These are phyloP conservation scores for Plasmopara muralis DNA, from an alignment of 352 stramenopile genomes.

Conservation along the genomic window DNA sequence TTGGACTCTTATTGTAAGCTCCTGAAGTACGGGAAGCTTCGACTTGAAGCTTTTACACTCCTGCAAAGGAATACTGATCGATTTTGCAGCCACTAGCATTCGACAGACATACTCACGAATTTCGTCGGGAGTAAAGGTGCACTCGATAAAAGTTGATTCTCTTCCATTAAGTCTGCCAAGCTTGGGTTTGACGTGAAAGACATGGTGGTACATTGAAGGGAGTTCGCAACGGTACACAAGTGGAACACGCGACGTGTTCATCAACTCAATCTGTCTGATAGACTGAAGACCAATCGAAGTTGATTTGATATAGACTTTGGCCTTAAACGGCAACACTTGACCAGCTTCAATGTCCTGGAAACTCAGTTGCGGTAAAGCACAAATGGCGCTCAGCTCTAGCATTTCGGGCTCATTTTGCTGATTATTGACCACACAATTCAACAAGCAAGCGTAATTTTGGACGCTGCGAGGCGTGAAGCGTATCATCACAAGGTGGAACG, in stretches of 20 bases:
- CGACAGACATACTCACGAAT: conserved; percentile 67
- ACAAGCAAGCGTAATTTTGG: conserved; percentile 40
- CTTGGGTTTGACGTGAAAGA: conserved; percentile 63
- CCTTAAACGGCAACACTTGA: conserved; percentile 17
- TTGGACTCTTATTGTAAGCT: conserved; percentile 51
- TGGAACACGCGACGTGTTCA: conserved; percentile 81
- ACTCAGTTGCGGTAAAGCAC: conserved; percentile 45
- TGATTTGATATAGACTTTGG: conserved; percentile 75
- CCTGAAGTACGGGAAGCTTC: conserved; percentile 50
- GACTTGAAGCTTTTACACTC: conserved; percentile 15
- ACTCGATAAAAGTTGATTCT: conserved; percentile 53
- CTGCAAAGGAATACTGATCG: conserved; percentile 52
- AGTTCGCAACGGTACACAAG: conserved; percentile 81
- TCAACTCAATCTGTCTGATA: conserved; percentile 38
- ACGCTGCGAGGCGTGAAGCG: conserved; percentile 52
- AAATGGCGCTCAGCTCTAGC: conserved; percentile 51
- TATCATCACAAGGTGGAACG: conserved; percentile 79
- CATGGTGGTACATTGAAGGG: conserved; percentile 41
- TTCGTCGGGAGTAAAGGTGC: conserved; percentile 75
- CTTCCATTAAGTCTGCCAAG: conserved; percentile 79
- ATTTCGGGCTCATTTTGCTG: conserved; percentile 35
- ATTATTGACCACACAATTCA: conserved; percentile 77
- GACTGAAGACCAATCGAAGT: conserved; percentile 75
- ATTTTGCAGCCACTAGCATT: conserved; percentile 57
- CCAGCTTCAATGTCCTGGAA: conserved; percentile 29